phyloP scores from a whole-genome alignment of 345 rosid species.

The Hypericum perforatum region DNA sequence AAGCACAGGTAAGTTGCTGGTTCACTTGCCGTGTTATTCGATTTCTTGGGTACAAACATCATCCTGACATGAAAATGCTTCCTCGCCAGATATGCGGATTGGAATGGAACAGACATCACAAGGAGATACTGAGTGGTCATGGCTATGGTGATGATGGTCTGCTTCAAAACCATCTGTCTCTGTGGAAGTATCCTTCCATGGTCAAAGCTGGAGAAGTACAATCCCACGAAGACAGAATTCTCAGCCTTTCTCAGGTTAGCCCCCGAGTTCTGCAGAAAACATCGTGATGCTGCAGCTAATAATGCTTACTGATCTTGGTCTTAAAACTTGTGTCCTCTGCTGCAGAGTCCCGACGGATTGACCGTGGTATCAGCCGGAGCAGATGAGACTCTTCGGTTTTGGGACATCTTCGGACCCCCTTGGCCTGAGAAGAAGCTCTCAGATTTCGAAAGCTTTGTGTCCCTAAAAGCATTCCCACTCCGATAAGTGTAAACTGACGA shows the following conservation, averaged over 20 bases:
- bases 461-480: constrained; percentile 32
- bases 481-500: constrained; percentile 17
- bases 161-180: constrained; percentile 24
- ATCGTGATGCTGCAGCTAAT: not conserved
- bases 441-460: constrained; percentile 32
- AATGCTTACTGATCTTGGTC: not conserved
- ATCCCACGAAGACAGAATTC: constrained; percentile 26
- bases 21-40: not conserved
- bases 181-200: constrained; percentile 49
- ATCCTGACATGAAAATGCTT: not conserved
- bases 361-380: constrained; percentile 41
- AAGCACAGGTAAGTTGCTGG: constrained; percentile 33
- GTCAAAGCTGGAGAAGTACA: constrained; percentile 25
- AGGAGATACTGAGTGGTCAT: constrained; percentile 47
- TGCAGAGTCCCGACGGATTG: constrained; percentile 47
- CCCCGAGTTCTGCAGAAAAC: not conserved
- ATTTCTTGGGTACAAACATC: not conserved
- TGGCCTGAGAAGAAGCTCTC: constrained; percentile 15
- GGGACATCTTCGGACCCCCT: constrained; percentile 49
- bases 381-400: constrained; percentile 40
- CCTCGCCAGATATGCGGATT: constrained; percentile 37
- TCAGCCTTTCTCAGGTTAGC: constrained; percentile 38
- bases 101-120: constrained; percentile 53
- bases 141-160: constrained; percentile 23
- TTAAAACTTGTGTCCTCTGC: not conserved